phyloP scores from a whole-genome alignment of 192 early-diverging fungal species.

The Podila horticola region DNA sequence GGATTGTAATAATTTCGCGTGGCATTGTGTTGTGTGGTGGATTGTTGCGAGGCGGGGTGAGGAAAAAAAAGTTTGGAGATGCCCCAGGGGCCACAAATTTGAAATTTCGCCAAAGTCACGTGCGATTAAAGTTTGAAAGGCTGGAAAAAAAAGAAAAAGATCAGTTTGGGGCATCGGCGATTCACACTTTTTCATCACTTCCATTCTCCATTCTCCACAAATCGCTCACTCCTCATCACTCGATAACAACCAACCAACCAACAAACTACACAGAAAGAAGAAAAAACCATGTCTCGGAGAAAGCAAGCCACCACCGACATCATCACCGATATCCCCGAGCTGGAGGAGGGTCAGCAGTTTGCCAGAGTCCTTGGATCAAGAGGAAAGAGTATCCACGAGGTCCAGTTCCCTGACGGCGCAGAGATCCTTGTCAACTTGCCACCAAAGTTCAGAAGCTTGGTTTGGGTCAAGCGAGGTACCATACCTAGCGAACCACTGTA shows the following conservation, averaged over 20 bases:
- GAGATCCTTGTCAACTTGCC: constrained; percentile 76
- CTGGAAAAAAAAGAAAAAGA: not conserved
- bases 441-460: constrained; percentile 79
- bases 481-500: not conserved
- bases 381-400: constrained; percentile 80
- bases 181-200: not conserved
- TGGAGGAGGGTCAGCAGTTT: constrained; percentile 56
- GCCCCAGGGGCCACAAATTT: not conserved
- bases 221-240: not conserved
- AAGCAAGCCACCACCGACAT: constrained; percentile 48
- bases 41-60: no score
- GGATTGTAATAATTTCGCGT: constrained; percentile 96
- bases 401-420: constrained; percentile 61
- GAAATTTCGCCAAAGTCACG: not conserved
- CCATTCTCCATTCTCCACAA: not conserved
- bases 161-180: not conserved
- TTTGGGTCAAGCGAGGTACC: constrained; percentile 87
- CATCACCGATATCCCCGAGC: constrained; percentile 33
- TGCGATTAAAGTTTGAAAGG: not conserved
- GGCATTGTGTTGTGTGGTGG: constrained; percentile 63
- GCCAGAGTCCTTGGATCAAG: constrained; percentile 71
- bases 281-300: constrained; percentile 40
- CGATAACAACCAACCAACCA: not conserved
- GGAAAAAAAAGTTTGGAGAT: not conserved
- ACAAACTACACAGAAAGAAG: not conserved